Conservation (phyloP, 176 grass and related monocot genomes). For the Stipa capillata region DNA sequence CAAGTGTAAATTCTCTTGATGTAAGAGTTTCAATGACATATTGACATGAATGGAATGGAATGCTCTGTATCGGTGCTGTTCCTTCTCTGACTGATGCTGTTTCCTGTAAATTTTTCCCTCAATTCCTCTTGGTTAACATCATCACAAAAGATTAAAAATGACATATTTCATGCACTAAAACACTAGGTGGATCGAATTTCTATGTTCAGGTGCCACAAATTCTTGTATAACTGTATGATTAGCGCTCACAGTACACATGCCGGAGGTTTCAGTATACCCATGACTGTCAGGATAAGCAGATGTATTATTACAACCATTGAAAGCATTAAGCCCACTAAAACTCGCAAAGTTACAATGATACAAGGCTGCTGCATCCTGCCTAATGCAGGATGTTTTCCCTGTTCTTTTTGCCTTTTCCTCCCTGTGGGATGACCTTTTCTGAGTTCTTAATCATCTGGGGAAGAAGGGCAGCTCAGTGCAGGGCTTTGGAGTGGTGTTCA, state of each 20-base stretch:
- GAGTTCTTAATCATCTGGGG: constrained; percentile 14
- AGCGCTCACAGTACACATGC: neutral
- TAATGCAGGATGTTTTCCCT: neutral
- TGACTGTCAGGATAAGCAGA: neutral
- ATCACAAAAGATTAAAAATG: neutral
- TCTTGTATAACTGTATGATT: neutral
- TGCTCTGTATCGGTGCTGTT: neutral
- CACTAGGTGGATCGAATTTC: neutral
- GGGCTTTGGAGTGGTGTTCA: neutral
- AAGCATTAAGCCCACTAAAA: constrained; percentile 3
- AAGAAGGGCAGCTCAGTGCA: neutral
- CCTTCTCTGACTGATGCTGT: neutral
- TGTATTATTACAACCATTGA: constrained; percentile 18
- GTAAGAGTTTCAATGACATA: neutral
- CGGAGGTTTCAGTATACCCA: neutral
- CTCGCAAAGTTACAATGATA: constrained; percentile 24
- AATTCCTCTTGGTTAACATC: neutral
- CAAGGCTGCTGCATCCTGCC: neutral
- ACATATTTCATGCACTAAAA: neutral
- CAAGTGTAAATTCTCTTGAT: constrained; percentile 36
- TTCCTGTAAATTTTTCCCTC: neutral
- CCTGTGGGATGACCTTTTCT: neutral
- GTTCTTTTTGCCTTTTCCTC: neutral
- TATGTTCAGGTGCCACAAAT: neutral
- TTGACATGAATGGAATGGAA: constrained; percentile 1